Percentiles rank a stretch among this genome's conserved stretches.
Evolutionary conservation across 306 rosid species (phyloP).

Genomic region (Geum urbanum): DNA sequence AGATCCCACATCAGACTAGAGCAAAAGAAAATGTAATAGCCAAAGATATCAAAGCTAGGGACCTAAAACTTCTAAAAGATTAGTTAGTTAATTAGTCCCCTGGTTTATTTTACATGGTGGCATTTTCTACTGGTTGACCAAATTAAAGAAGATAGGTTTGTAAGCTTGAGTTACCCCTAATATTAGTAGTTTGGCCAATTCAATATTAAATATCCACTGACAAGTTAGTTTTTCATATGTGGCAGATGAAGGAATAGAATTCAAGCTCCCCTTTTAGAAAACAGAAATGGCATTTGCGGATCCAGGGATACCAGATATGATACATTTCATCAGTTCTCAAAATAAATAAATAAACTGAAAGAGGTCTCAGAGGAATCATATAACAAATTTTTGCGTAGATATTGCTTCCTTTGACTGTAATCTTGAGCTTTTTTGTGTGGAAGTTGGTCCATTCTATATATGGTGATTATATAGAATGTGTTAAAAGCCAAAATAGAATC

Average conservation of each 20-base stretch:
- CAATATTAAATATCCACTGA: conserved; percentile 12
- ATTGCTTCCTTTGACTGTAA: conserved; percentile 30
- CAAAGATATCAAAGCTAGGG: background rate
- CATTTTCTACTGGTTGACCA: conserved; percentile 8
- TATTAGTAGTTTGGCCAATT: conserved; percentile 16
- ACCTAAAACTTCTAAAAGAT: background rate
- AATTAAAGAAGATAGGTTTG: background rate
- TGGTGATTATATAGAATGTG: conserved; percentile 23
- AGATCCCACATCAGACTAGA: too few species aligned
- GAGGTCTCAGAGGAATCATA: conserved; percentile 28
- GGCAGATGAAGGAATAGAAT: conserved; percentile 16
- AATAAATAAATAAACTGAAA: background rate
- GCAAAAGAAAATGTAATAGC: too few species aligned
- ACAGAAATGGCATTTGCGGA: conserved; percentile 24
- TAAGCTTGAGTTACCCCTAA: conserved; percentile 6
- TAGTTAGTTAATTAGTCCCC: background rate
- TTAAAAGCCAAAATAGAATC: conserved; percentile 12
- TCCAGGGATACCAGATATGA: conserved; percentile 21
- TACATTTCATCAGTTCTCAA: background rate
- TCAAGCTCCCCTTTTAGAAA: conserved; percentile 4
- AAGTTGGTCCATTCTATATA: conserved; percentile 22
- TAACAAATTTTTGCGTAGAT: conserved; percentile 10
- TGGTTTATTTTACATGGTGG: conserved; percentile 12
- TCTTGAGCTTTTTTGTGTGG: conserved; percentile 29
- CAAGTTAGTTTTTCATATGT: conserved; percentile 24